phyloP scores from a whole-genome alignment of 169 alveolate species.

The Eimeria sp. region DNA sequence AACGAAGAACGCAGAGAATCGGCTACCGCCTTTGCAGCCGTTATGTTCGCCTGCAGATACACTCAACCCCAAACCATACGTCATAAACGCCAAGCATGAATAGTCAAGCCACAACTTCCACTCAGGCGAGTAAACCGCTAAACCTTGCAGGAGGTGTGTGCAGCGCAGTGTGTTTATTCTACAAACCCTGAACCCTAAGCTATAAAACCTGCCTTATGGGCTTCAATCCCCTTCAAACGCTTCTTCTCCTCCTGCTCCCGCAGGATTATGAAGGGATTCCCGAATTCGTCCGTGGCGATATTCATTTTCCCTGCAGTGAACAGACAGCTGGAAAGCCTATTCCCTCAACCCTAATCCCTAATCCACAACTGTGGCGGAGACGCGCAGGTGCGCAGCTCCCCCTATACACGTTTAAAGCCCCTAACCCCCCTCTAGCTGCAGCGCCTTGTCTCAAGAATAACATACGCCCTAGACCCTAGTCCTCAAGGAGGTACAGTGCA shows the following conservation, averaged over 20 bases:
- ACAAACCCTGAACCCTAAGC: not conserved
- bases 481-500: not conserved
- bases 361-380: not conserved
- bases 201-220: constrained; percentile 89
- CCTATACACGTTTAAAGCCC: not conserved
- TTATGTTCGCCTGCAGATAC: constrained; percentile 94
- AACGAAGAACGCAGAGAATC: constrained; percentile 98
- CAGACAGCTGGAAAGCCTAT: constrained; percentile 39
- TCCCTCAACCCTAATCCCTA: not conserved
- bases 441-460: not conserved
- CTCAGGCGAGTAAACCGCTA: not conserved
- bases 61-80: constrained; percentile 1
- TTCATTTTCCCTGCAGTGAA: constrained; percentile 77
- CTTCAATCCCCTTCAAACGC: constrained; percentile 98
- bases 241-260: constrained; percentile 98
- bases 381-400: not conserved
- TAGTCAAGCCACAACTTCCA: not conserved
- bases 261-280: constrained; percentile 99
- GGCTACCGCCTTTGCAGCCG: constrained; percentile 99
- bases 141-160: not conserved
- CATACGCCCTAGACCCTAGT: constrained; percentile 16
- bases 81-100: not conserved
- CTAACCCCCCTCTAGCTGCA: not conserved
- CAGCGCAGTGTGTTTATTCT: not conserved
- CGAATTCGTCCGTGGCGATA: constrained; percentile 99